Evolutionary conservation across 768 basidiomycete genomes (phyloP), one percentile per base, ranked within the genome.

Genomic region (Neoboletus subvelutipes): DNA sequence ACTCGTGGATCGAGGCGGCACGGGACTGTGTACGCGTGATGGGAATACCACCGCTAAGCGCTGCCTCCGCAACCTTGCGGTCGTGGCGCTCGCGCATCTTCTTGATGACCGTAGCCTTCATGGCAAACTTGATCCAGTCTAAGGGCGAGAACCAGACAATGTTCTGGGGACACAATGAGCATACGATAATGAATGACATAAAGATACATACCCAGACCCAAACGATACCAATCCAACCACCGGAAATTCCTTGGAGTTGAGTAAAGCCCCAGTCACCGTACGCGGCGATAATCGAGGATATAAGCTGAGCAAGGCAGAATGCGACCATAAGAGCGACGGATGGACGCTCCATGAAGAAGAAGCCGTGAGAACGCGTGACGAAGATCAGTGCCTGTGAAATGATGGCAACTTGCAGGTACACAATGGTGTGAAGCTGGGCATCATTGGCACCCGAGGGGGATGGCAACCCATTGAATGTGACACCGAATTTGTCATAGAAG

Each of bases 311-410:
- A 55, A 98, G 68, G 73, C 85, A 86, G 85, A 98, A 98, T 15
- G 96, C 96, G 59, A 76, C 76, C 77, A 98, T 79, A 54, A 98
- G 85, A 31, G 96, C 96, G 33, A 79, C 76, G 34, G 96, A 97
- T 6, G 93, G 93, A 52, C 92, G 87, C 73, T 96, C 93, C 90
- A 92, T 92, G 81, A 94, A 96, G 90, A 94, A 95, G 84, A 92
- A 94, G 11, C 88, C 80, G 67, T 95, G 94, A 64, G 94, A 86
- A 77, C 94, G 92, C 40, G 94, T 96, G 73, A 95, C 85, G 78
- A 96, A 96, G 78, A 96, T 97, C 62, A 98, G 80, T 2, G 96
- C 96, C 75, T 98, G 96, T 45, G 96, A 98, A 78, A 98, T 98
- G 76, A 98, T 95, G 59, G 96, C 96, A 57, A 98, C 96, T 77